Base-by-base conservation (phyloP, 805 yeast species). In the Yamadazyma sp. region DNA sequence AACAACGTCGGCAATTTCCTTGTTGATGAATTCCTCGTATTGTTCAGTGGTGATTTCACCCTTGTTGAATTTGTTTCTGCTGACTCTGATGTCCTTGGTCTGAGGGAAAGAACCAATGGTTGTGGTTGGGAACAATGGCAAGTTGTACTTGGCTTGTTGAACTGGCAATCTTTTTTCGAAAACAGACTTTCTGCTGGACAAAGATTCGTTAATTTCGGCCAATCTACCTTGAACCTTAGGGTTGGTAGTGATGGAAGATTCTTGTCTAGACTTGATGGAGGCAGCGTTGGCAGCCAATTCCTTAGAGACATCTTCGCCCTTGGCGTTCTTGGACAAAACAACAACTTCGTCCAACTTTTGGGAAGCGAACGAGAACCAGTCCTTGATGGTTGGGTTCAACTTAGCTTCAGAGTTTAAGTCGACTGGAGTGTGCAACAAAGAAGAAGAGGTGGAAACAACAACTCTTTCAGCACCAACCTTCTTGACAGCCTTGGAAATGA, bases 51-150 rank as follows among this genome's bases (percentile, higher is more conserved):
- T 70, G 63, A 93, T 83, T 61, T 87, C 84, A 70, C 99, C 99
- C 83, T 93, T 93, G 71, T 85, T 78, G 75, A 85, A 89, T 77
- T 91, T 93, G 84, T 91, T 89, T 81, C 99, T 91, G 85, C 85
- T 84, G 70, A 90, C 73, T 80, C 99, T 87, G 75, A 93, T 93
- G 70, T 93, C 99, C 79, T 89, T 88, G 70, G 99, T 93, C 80
- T 93, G 99, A 59, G 99, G 99, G 97, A 93, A 93, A 50, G 99
- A 93, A 72, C 99, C 99, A 70, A 93, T 93, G 60, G 99, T 93
- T 68, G 99, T 93, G 66, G 99, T 93, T 74, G 99, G 99, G 96
- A 93, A 93, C 63, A 86, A 75, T 56, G 99, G 99, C 69, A 93
- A 78, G 78, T 93, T 85, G 78, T 85, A 86, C 64, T 80, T 75